Evolutionary conservation across 225 moss, liverwort and hornwort genomes (phyloP), one percentile per base, ranked within the genome.

Genomic region (Bryoerythrophyllum caledonicum): DNA sequence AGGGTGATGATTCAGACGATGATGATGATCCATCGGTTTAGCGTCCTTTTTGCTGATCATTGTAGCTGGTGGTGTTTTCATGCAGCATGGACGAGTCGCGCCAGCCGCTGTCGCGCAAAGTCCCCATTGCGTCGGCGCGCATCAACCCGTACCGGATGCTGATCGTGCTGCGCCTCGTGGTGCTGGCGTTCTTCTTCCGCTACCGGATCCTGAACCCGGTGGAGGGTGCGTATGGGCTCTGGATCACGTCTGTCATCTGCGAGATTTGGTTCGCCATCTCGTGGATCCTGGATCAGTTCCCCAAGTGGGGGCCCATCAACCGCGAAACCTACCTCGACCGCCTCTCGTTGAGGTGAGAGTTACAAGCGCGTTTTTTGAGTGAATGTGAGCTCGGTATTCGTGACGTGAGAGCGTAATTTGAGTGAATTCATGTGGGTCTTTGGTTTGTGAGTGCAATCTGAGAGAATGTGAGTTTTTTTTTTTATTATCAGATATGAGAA

Each of bases 231-330:
- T 92, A 92, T 60, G 96, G 93, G 49, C 40, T 96, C 53, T 96
- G 96, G 96, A 76, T 96, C 24, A 96, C 96, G 0, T 96, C 96
- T 0, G 96, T 96, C 34, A 44, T 92, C 17, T 96, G 96, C 70
- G 96, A 96, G 62, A 73, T 96, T 17, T 96, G 96, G 96, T 96
- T 96, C 51, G 93, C 91, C 3, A 84, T 96, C 5, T 96, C 96
- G 1, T 96, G 96, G 96, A 96, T 96, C 68, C 85, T 96, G 19
- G 96, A 96, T 80, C 96, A 96, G 87, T 96, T 96, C 17, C 96
- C 96, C 3, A 96, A 96, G 70, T 96, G 96, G 96, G 63, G 91
- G 19, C 96, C 96, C 2, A 93, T 96, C 78, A 96, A 96, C 49
- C 89, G 96, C 1, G 96, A 96, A 25, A 96, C 96, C 0, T 96